A percentile compares a stretch with the other conserved stretches of the same genome.
Evolutionary conservation across 106 monocot species (phyloP).

Genomic region (Gastrodia elata): DNA sequence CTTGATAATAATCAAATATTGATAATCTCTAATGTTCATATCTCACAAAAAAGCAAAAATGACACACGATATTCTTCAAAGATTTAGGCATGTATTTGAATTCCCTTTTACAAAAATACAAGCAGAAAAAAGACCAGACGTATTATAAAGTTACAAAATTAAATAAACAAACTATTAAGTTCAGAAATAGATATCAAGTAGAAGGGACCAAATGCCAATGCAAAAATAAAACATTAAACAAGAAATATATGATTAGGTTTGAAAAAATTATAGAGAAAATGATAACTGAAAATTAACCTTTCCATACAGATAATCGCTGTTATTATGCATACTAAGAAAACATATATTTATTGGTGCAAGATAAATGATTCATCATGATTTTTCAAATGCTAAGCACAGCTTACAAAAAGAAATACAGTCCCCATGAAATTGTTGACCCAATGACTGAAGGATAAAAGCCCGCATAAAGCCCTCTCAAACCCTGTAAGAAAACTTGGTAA

Average conservation of each 20-base stretch:
- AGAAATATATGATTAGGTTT: slow-evolving; percentile 2
- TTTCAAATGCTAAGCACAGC: background rate
- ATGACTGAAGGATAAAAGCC: slow-evolving; percentile 90
- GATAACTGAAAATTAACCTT: background rate
- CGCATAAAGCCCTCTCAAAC: slow-evolving; percentile 85
- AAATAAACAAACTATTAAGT: background rate
- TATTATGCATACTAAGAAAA: background rate
- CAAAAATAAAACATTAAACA: background rate
- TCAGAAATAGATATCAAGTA: background rate
- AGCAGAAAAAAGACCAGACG: background rate
- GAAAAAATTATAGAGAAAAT: background rate
- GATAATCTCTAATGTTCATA: too few species aligned
- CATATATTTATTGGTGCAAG: background rate
- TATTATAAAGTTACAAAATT: background rate
- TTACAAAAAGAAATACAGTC: slow-evolving; percentile 97
- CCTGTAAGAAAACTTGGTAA: slow-evolving; percentile 33
- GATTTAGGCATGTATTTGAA: background rate
- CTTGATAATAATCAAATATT: too few species aligned
- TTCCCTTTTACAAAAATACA: background rate
- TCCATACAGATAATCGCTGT: background rate
- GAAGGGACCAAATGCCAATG: background rate
- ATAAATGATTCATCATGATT: background rate
- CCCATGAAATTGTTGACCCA: slow-evolving; percentile 93
- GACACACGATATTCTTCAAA: background rate
- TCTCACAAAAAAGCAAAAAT: background rate